phyloP scores from a whole-genome alignment of 768 basidiomycete species.

The Plicaturopsis crispa region DNA sequence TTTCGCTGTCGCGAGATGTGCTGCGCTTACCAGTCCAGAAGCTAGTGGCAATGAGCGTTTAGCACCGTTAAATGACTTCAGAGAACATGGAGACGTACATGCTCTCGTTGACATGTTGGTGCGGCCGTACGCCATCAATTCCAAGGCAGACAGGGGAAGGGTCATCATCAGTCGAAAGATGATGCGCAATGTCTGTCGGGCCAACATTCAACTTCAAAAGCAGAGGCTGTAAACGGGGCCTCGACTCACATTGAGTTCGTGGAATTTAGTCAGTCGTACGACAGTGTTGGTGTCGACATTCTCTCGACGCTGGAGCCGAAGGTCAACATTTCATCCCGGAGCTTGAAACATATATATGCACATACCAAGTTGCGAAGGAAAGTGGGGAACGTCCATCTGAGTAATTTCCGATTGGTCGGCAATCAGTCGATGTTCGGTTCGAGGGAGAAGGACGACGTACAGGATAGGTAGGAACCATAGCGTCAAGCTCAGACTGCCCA shows the following conservation, averaged over 20 bases:
- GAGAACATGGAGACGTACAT: no score
- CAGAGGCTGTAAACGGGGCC: background rate
- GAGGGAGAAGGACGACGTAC: constrained; percentile 28
- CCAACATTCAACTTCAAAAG: background rate
- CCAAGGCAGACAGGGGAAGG: constrained; percentile 55
- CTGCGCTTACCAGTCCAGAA: constrained; percentile 35
- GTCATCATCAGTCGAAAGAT: constrained; percentile 70
- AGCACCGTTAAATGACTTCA: no score
- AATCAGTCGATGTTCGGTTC: no score
- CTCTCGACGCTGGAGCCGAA: constrained; percentile 47
- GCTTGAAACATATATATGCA: no score
- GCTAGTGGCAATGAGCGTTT: no score
- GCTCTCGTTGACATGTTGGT: constrained; percentile 58
- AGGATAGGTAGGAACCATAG: constrained; percentile 69
- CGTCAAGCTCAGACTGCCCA: constrained; percentile 64
- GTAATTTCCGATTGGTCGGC: no score
- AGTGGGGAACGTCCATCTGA: constrained; percentile 56
- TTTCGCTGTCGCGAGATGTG: background rate
- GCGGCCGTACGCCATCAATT: constrained; percentile 57
- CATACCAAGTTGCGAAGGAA: constrained; percentile 58
- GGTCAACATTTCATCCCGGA: no score
- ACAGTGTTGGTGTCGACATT: constrained; percentile 61
- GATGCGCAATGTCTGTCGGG: constrained; percentile 31
- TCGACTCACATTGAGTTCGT: constrained; percentile 76
- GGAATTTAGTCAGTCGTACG: constrained; percentile 70